These are phyloP conservation scores for Solanum chacoense DNA, from an alignment of 305 asterid genomes.

Conservation along the genomic window DNA sequence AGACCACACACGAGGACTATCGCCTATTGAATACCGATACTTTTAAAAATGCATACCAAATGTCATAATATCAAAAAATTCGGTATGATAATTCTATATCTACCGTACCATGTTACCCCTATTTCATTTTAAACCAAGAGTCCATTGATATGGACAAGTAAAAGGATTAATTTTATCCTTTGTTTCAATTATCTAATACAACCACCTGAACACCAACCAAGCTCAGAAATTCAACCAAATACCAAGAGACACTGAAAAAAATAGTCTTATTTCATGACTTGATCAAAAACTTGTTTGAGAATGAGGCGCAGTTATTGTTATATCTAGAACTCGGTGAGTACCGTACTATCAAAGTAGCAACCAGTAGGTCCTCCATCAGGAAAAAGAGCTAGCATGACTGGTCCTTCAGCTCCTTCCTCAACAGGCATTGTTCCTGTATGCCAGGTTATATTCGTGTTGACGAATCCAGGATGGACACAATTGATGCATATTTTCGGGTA, in stretches of 20 bases:
- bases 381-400: background rate
- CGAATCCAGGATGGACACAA: background rate
- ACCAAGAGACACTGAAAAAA: background rate
- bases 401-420: background rate
- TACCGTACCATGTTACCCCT: too few relatives aligned
- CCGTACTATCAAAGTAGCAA: background rate
- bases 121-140: too few relatives aligned
- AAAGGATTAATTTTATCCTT: too few relatives aligned
- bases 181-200: background rate
- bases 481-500: background rate
- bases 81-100: too few relatives aligned
- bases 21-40: too few relatives aligned
- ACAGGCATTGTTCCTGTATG: too few relatives aligned
- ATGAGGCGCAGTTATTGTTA: too few relatives aligned
- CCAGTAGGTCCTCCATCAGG: background rate
- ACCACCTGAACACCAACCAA: background rate
- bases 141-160: too few relatives aligned
- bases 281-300: slow-evolving; percentile 16
- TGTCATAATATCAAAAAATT: too few relatives aligned
- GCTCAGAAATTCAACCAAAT: background rate
- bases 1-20: background rate
- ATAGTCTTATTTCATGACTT: background rate
- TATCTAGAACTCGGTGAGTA: fast-evolving
- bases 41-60: too few relatives aligned
- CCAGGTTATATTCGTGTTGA: too few relatives aligned